phyloP scores from a whole-genome alignment of 1,139 yeast species.

The Taphrina betulina region DNA sequence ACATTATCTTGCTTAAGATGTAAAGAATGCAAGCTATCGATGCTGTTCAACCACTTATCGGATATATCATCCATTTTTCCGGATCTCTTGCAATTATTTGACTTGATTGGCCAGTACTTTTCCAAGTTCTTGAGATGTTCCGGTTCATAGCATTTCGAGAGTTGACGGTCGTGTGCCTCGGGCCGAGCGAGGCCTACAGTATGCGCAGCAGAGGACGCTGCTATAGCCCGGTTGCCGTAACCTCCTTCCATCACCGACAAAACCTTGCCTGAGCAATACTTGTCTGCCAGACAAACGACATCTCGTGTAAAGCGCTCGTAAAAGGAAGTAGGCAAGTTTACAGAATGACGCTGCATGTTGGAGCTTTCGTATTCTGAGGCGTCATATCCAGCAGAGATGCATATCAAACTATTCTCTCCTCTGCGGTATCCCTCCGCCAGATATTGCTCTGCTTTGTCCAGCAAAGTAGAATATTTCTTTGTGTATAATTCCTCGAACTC shows the following conservation, averaged over 20 bases:
- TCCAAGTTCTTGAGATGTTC: conserved; percentile 1
- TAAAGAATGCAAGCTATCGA: conserved; percentile 1
- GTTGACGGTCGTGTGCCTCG: no score
- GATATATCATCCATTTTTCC: not conserved
- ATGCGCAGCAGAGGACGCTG: conserved; percentile 76
- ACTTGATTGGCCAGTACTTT: conserved; percentile 14
- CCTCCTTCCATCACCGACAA: conserved; percentile 82
- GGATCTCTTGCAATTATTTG: not conserved
- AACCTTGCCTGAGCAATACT: conserved; percentile 62
- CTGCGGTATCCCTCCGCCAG: conserved; percentile 49
- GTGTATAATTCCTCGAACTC: conserved; percentile 68
- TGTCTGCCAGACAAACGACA: conserved; percentile 62
- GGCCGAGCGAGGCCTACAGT: conserved; percentile 56
- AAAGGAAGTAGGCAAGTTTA: conserved; percentile 78
- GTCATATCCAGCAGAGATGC: conserved; percentile 83
- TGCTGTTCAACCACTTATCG: conserved; percentile 7
- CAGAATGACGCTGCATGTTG: conserved; percentile 83
- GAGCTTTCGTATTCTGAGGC: conserved; percentile 81
- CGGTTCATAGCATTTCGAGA: conserved; percentile 7
- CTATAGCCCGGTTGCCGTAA: conserved; percentile 77
- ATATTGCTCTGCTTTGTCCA: conserved; percentile 69
- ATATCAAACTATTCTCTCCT: conserved; percentile 57
- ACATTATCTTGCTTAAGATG: not conserved
- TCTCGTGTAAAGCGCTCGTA: conserved; percentile 73
- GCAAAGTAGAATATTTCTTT: conserved; percentile 59